Evolutionary conservation across 805 yeast species (phyloP).

Genomic region (Pichia occidentalis): DNA sequence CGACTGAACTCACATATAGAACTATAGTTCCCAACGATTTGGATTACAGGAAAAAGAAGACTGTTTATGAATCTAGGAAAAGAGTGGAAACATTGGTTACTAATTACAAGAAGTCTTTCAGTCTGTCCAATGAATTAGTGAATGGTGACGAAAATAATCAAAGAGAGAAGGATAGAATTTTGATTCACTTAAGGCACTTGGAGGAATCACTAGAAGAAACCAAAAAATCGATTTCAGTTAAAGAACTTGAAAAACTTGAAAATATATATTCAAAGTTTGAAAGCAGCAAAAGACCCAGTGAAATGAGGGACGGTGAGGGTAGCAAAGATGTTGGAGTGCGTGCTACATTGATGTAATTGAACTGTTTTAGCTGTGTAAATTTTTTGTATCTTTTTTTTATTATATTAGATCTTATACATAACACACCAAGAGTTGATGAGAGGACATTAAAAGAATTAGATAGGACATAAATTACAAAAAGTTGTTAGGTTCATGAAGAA

Average conservation of each 20-base stretch:
- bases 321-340: slow-evolving; percentile 81
- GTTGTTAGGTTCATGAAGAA: too few species aligned
- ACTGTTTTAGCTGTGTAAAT: too few species aligned
- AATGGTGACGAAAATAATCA: slow-evolving; percentile 37
- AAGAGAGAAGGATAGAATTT: slow-evolving; percentile 34
- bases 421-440: too few species aligned
- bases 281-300: slow-evolving; percentile 61
- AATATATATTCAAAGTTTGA: slow-evolving; percentile 66
- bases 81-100: slow-evolving; percentile 19
- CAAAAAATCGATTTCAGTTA: slow-evolving; percentile 78
- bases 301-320: slow-evolving; percentile 80
- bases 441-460: too few species aligned
- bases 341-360: slow-evolving; percentile 73
- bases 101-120: slow-evolving; percentile 16
- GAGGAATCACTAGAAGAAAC: slow-evolving; percentile 62
- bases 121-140: slow-evolving; percentile 11
- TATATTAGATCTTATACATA: too few species aligned
- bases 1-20: slow-evolving; percentile 16
- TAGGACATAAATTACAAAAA: too few species aligned
- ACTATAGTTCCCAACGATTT: slow-evolving; percentile 18
- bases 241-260: slow-evolving; percentile 58
- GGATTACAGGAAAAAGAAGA: background rate
- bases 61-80: slow-evolving; percentile 15
- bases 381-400: too few species aligned
- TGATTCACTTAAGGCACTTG: slow-evolving; percentile 50